Conservation (phyloP, 2,329 filamentous ascomycete species). For the Trichoderma hamatum region DNA sequence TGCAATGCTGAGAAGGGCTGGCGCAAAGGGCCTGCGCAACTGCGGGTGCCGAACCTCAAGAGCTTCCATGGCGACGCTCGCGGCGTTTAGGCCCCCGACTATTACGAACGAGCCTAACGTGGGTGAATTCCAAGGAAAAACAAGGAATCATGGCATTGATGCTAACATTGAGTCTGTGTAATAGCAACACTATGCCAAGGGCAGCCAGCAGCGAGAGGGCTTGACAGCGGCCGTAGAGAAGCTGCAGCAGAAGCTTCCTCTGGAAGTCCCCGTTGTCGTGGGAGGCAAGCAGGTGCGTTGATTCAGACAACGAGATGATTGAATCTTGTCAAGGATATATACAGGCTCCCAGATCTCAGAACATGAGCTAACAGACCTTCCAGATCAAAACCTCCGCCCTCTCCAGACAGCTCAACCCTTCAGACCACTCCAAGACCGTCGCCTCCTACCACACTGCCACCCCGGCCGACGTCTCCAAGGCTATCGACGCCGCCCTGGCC, state of each 20-base stretch:
- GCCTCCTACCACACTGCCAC: constrained; percentile 86
- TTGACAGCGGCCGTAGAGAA: constrained; percentile 73
- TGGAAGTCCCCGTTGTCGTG: constrained; percentile 82
- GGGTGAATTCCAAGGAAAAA: constrained; percentile 42
- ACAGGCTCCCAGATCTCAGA: background rate
- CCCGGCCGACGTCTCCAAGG: constrained; percentile 71
- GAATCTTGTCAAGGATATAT: background rate
- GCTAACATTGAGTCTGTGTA: background rate
- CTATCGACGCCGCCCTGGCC: constrained; percentile 83
- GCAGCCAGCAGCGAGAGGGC: constrained; percentile 75
- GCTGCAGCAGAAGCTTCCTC: constrained; percentile 67
- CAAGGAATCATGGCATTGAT: background rate
- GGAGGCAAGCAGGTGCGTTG: constrained; percentile 74
- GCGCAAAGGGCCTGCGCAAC: constrained; percentile 38
- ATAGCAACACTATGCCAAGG: constrained; percentile 87
- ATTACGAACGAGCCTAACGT: constrained; percentile 96
- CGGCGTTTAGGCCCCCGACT: constrained; percentile 83
- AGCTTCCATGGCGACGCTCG: constrained; percentile 61
- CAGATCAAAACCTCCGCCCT: constrained; percentile 69
- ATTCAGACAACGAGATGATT: background rate
- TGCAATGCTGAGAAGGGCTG: constrained; percentile 40
- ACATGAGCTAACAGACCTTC: background rate
- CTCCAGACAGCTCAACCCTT: constrained; percentile 77
- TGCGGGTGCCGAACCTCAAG: constrained; percentile 37
- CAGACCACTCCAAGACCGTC: constrained; percentile 74